phyloP scores from a whole-genome alignment of 176 grass and related monocot species.

The Triticum turgidum region DNA sequence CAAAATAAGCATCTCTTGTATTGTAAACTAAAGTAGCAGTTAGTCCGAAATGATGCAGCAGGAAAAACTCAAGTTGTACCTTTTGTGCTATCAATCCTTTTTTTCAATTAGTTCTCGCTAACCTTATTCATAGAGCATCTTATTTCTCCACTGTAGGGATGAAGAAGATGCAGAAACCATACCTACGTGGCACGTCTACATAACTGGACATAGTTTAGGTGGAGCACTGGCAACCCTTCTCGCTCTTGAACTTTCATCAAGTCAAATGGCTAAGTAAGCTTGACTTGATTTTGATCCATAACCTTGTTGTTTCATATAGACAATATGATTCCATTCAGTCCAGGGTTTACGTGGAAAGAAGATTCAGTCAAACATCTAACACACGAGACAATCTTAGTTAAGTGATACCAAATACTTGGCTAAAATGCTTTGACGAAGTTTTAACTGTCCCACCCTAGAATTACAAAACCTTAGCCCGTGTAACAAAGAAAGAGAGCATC shows the following conservation, averaged over 20 bases:
- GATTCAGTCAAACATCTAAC: constrained; percentile 8
- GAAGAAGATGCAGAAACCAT: constrained; percentile 50
- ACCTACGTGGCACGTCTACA: constrained; percentile 77
- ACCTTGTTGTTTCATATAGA: constrained; percentile 27
- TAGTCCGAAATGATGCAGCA: background rate
- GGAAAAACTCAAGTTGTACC: background rate
- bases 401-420: constrained; percentile 7
- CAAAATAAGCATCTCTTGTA: constrained; percentile 13
- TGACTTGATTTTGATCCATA: constrained; percentile 11
- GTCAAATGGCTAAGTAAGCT: constrained; percentile 84
- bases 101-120: constrained; percentile 4
- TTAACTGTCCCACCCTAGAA: background rate
- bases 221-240: constrained; percentile 93
- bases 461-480: background rate
- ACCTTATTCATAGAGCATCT: constrained; percentile 19
- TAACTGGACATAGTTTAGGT: constrained; percentile 98
- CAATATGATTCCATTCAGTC: constrained; percentile 3
- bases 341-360: constrained; percentile 19
- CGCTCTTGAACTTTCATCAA: constrained; percentile 89
- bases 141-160: constrained; percentile 46
- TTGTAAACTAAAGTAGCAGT: background rate
- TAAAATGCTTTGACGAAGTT: background rate
- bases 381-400: background rate
- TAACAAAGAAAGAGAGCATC: background rate
- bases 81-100: constrained; percentile 9